phyloP scores from a whole-genome alignment of 371 early-diverging fungal species.

The Mucor ambiguus region DNA sequence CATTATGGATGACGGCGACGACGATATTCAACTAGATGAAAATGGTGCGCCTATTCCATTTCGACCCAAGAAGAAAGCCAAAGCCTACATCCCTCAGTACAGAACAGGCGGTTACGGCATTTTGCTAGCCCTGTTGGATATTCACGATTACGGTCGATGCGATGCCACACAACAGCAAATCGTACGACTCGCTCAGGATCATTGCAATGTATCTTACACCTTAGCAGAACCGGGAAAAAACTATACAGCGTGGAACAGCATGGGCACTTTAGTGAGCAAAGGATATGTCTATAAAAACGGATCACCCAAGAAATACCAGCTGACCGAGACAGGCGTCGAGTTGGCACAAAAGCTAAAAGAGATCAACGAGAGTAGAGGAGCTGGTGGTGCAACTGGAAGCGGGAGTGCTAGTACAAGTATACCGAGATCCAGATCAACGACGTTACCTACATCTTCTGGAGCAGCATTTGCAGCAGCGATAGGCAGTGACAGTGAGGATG shows the following conservation, averaged over 20 bases:
- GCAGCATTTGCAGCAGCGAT: conserved; percentile 6
- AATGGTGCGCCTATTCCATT: neutral
- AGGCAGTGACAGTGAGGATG: neutral
- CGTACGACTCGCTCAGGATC: conserved; percentile 58
- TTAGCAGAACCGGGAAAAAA: conserved; percentile 52
- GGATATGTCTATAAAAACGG: conserved; percentile 70
- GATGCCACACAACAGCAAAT: conserved; percentile 60
- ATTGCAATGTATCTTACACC: conserved; percentile 70
- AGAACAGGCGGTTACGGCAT: conserved; percentile 88
- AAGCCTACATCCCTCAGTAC: conserved; percentile 78
- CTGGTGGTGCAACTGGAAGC: neutral
- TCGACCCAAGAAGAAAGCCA: conserved; percentile 24
- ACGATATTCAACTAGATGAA: neutral
- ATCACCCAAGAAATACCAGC: conserved; percentile 60
- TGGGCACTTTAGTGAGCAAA: conserved; percentile 71
- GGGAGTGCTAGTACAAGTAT: neutral
- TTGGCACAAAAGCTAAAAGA: conserved; percentile 58
- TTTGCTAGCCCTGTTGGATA: conserved; percentile 70
- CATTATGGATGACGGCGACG: neutral
- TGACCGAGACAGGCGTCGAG: conserved; percentile 75
- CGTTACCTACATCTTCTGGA: neutral
- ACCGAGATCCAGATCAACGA: neutral
- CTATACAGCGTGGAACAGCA: conserved; percentile 82
- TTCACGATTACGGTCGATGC: conserved; percentile 26
- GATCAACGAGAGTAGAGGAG: neutral